These are phyloP conservation scores for Leccinum olivaceoglutinosum DNA, from an alignment of 1,284 basidiomycete species.

Conservation along the genomic window DNA sequence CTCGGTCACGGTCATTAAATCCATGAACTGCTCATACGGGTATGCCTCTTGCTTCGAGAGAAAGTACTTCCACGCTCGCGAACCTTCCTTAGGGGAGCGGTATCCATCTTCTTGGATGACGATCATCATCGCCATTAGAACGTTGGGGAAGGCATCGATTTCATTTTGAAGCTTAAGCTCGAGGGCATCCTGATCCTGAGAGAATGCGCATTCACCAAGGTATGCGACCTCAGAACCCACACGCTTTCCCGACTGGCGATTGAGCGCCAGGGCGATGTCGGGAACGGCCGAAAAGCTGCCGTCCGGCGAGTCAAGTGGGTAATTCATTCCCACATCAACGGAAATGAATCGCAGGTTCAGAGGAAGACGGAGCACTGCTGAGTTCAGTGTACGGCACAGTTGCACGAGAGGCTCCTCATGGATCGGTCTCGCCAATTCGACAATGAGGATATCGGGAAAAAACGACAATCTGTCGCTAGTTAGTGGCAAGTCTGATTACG, in stretches of 20 bases:
- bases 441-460: background rate
- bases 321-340: background rate
- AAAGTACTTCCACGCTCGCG: background rate
- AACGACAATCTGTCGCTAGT: background rate
- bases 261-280: background rate
- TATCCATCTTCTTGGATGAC: background rate
- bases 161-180: background rate
- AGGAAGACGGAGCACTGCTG: background rate
- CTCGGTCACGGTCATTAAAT: background rate
- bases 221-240: background rate
- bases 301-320: background rate
- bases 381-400: background rate
- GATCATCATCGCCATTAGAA: background rate
- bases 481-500: background rate
- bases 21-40: background rate
- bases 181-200: background rate
- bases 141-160: background rate
- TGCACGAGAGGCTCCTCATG: background rate
- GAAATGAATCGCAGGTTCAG: background rate
- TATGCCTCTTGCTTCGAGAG: background rate
- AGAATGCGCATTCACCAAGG: background rate
- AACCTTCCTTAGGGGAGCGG: background rate
- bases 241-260: background rate
- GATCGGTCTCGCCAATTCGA: background rate
- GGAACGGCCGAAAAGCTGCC: background rate